These are phyloP conservation scores for Pythium angustatum DNA, from an alignment of 352 stramenopile species.

Conservation along the genomic window DNA sequence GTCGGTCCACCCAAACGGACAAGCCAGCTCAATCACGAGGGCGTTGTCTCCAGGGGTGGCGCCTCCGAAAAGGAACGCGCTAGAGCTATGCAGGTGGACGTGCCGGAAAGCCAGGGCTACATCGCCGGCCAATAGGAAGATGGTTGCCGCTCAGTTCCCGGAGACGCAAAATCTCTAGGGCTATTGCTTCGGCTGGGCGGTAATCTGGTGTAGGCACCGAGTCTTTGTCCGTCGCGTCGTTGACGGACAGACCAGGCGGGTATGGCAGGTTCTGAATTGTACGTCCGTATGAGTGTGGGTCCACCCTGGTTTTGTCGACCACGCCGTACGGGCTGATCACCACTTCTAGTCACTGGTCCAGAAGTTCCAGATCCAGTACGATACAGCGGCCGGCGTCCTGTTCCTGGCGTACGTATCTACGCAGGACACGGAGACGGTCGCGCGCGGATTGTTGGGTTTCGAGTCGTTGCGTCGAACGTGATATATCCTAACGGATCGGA, in stretches of 20 bases:
- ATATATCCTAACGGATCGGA: no score
- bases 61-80: conserved; percentile 9
- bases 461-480: no score
- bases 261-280: conserved; percentile 8
- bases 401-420: no score
- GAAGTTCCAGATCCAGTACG: conserved; percentile 1
- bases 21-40: conserved; percentile 15
- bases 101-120: conserved; percentile 22
- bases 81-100: conserved; percentile 13
- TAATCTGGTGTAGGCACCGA: conserved; percentile 2
- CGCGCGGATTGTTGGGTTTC: no score
- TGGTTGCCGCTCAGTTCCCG: no score
- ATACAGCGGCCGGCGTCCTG: not conserved
- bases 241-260: not conserved
- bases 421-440: no score
- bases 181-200: no score
- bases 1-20: conserved; percentile 15
- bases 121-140: conserved; percentile 21
- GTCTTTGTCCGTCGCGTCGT: not conserved
- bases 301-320: not conserved
- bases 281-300: not conserved
- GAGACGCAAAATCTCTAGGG: no score
- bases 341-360: conserved; percentile 5
- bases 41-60: not conserved
- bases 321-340: conserved; percentile 4